Evolutionary conservation across 768 basidiomycete species (phyloP).

Genomic region (Psilocybe cyanescens): DNA sequence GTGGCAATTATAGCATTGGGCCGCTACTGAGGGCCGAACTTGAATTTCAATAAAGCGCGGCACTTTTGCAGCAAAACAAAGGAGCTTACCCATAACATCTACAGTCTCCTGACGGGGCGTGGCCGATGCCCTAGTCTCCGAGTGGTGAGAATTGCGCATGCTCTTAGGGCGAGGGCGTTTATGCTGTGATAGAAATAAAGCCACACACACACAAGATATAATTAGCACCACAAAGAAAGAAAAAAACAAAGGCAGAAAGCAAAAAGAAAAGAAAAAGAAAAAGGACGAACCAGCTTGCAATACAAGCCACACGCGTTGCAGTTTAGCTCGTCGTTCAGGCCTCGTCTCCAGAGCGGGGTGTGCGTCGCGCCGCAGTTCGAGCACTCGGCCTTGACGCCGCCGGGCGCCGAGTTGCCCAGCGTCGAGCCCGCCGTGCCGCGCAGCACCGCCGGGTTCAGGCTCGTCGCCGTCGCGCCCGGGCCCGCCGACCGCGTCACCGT

Average conservation of each 20-base stretch:
- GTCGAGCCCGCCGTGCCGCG: constrained; percentile 29
- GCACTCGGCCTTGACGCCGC: constrained; percentile 79
- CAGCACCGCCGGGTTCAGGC: constrained; percentile 48
- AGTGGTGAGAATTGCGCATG: constrained; percentile 73
- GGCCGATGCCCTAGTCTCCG: constrained; percentile 68
- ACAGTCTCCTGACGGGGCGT: constrained; percentile 70
- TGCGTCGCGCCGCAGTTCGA: constrained; percentile 90
- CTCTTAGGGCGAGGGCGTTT: constrained; percentile 89
- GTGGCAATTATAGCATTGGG: constrained; percentile 90
- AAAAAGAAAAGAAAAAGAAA: background rate
- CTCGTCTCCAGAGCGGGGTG: constrained; percentile 86
- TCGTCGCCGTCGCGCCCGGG: constrained; percentile 69
- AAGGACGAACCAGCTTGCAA: constrained; percentile 72
- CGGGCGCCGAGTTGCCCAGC: constrained; percentile 46
- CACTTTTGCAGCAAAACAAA: constrained; percentile 24
- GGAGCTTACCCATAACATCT: constrained; percentile 69
- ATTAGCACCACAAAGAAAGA: constrained; percentile 13
- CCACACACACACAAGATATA: constrained; percentile 2
- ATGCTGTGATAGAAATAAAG: constrained; percentile 50
- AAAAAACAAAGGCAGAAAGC: background rate
- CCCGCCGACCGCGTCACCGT: constrained; percentile 56
- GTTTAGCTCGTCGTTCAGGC: constrained; percentile 86
- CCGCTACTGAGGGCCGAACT: constrained; percentile 45
- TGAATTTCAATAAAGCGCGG: constrained; percentile 31
- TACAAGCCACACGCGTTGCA: constrained; percentile 90